A percentile compares a stretch with the other conserved stretches of the same genome.
phyloP scores from a whole-genome alignment of 306 rosid genomes.

The Sindora glabra region DNA sequence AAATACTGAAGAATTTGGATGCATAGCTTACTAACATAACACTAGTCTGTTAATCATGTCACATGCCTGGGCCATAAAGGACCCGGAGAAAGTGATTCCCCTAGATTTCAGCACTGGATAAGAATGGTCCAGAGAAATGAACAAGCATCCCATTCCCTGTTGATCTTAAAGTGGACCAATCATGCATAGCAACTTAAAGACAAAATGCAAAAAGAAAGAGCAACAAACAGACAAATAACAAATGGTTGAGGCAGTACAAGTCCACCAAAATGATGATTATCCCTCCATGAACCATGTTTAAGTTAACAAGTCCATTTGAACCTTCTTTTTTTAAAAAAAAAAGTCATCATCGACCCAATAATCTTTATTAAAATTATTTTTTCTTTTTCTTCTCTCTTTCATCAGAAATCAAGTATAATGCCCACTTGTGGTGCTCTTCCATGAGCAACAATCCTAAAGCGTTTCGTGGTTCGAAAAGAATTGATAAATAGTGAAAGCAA shows the following conservation, averaged over 20 bases:
- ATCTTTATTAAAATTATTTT: not conserved
- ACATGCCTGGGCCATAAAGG: slow-evolving; percentile 10
- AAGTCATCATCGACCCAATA: slow-evolving; percentile 10
- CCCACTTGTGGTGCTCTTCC: no score
- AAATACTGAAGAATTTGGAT: no score
- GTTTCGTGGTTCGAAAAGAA: not conserved
- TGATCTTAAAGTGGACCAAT: slow-evolving; percentile 20
- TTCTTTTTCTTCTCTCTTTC: no score
- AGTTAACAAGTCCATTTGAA: slow-evolving; percentile 15
- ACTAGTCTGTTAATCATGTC: slow-evolving; percentile 8
- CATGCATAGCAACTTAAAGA: slow-evolving; percentile 16
- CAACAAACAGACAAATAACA: slow-evolving; percentile 24
- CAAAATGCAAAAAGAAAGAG: slow-evolving; percentile 16
- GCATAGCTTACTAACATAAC: not conserved
- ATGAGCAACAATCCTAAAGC: slow-evolving; percentile 6
- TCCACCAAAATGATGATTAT: slow-evolving; percentile 18
- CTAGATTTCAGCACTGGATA: slow-evolving; percentile 22
- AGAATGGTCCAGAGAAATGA: slow-evolving; percentile 2
- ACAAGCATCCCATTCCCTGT: not conserved
- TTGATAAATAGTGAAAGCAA: not conserved
- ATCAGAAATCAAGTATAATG: no score
- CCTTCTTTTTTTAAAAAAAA: not conserved
- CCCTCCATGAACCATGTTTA: not conserved
- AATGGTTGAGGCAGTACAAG: slow-evolving; percentile 16
- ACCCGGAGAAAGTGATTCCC: slow-evolving; percentile 10